phyloP scores from a whole-genome alignment of 2,329 filamentous ascomycete genomes.

The Xylariaceae sp. region DNA sequence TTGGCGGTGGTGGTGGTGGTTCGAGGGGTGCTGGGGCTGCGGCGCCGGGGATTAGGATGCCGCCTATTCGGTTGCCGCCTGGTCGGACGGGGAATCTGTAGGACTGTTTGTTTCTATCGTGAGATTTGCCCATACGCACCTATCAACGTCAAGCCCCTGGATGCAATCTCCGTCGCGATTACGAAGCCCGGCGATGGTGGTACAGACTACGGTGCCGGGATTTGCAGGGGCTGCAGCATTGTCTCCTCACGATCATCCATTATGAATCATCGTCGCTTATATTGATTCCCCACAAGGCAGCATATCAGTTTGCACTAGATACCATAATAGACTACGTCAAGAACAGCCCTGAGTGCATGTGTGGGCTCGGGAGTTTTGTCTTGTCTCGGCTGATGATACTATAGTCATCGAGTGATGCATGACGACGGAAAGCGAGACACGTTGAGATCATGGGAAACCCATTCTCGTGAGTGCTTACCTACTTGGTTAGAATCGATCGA shows the following conservation, averaged over 20 bases:
- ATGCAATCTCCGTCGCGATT: too few relatives aligned
- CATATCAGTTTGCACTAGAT: conserved; percentile 6
- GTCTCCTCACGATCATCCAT: not conserved
- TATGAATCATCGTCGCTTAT: not conserved
- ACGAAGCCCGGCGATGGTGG: not conserved
- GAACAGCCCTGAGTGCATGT: not conserved
- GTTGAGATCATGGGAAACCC: too few relatives aligned
- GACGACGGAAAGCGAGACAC: too few relatives aligned
- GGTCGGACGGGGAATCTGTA: conserved; percentile 36
- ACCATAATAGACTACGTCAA: not conserved
- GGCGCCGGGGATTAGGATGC: not conserved
- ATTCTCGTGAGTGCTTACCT: too few relatives aligned
- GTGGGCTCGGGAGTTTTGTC: too few relatives aligned
- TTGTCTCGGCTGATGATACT: too few relatives aligned
- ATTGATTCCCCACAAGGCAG: conserved; percentile 6
- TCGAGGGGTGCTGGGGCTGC: too few relatives aligned
- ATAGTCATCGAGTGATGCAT: too few relatives aligned
- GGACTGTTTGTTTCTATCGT: conserved; percentile 18
- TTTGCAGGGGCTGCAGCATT: conserved; percentile 7
- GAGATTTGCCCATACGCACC: too few relatives aligned
- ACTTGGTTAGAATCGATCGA: too few relatives aligned
- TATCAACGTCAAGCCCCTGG: too few relatives aligned
- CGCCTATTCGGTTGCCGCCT: conserved; percentile 53
- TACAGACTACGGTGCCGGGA: not conserved
- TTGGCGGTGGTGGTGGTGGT: too few relatives aligned